These are phyloP conservation scores for Entonaema liquescens DNA, from an alignment of 495 filamentous ascomycete species.

Conservation along the genomic window DNA sequence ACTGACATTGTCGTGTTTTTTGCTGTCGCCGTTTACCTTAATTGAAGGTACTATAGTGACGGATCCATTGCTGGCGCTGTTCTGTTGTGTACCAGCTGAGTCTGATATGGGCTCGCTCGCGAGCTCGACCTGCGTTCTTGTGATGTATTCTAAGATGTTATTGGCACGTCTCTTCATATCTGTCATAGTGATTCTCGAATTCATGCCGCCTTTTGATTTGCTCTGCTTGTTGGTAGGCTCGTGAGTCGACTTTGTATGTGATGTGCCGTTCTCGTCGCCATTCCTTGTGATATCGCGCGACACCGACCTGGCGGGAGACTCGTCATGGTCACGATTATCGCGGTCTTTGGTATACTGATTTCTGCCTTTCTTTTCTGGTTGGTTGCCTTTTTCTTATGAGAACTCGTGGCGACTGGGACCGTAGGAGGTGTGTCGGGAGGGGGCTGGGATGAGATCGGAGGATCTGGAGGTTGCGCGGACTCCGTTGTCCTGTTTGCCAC, in stretches of 20 bases:
- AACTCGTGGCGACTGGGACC: conserved; percentile 50
- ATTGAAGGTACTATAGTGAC: conserved; percentile 35
- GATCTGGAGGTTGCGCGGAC: conserved; percentile 43
- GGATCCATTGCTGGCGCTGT: conserved; percentile 19
- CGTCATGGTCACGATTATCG: conserved; percentile 67
- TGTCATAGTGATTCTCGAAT: conserved; percentile 80
- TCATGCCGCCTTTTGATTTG: conserved; percentile 54
- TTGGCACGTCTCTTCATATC: conserved; percentile 90
- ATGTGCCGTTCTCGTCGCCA: conserved; percentile 49
- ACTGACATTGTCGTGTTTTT: conserved; percentile 28
- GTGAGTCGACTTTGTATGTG: conserved; percentile 35
- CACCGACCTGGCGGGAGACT: conserved; percentile 71
- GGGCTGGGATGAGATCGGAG: conserved; percentile 55
- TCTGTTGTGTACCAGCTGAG: conserved; percentile 24
- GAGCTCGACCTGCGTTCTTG: conserved; percentile 88
- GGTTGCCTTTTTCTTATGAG: conserved; percentile 73
- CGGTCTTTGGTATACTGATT: conserved; percentile 88
- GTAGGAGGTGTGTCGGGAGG: conserved; percentile 65
- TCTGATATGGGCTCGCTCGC: conserved; percentile 58
- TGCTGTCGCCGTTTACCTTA: conserved; percentile 48
- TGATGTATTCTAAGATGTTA: conserved; percentile 88
- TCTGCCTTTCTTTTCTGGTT: conserved; percentile 74
- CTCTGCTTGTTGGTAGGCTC: conserved; percentile 45
- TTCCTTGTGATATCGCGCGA: conserved; percentile 66
- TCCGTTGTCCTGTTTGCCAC: conserved; percentile 47